Conservation (phyloP, 148 eudicot genomes). For the Rhododendron ovatum region DNA sequence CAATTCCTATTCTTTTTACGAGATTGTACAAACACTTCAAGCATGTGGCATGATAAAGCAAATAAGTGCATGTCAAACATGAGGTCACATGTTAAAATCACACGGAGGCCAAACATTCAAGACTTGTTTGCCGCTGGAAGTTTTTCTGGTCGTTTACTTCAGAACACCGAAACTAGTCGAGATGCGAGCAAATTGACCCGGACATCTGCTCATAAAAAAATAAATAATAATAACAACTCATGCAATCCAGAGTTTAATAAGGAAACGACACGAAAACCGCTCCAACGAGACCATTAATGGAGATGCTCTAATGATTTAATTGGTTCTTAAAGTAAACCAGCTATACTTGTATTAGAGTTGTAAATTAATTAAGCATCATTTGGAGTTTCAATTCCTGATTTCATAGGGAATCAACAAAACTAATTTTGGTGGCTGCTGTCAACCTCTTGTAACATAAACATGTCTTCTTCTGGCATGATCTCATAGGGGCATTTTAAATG, state of each 20-base stretch:
- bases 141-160: too few species aligned
- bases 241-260: background rate
- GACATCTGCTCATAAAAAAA: too few species aligned
- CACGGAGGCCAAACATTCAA: background rate
- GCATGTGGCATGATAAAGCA: too few species aligned
- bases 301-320: background rate
- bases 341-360: background rate
- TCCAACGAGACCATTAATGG: background rate
- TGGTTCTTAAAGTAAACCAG: background rate
- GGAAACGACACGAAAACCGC: background rate
- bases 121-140: too few species aligned
- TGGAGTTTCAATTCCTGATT: too few species aligned
- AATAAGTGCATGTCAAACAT: too few species aligned
- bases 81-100: background rate
- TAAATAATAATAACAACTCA: background rate
- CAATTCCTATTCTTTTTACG: too few species aligned
- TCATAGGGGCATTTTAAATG: background rate
- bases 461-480: background rate
- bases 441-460: background rate
- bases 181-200: too few species aligned
- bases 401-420: background rate
- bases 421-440: background rate
- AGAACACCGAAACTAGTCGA: too few species aligned
- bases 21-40: too few species aligned
- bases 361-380: background rate